Conservation (phyloP, 768 basidiomycete genomes). For the Agrocybe pediades region DNA sequence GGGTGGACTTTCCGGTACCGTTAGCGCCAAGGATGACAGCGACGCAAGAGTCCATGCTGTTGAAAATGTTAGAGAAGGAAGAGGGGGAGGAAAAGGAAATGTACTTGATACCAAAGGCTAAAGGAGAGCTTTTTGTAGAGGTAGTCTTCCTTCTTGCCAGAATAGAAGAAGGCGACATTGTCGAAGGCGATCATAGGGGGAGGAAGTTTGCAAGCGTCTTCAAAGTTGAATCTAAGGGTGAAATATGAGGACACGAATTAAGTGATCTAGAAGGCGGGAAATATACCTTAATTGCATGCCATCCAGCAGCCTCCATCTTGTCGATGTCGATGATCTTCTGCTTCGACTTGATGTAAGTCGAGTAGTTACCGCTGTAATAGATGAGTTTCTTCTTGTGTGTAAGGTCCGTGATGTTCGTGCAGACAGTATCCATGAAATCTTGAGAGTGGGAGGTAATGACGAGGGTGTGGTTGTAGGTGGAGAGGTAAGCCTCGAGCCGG, state of each 20-base stretch:
- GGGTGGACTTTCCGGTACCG: conserved; percentile 77
- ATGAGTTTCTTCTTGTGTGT: conserved; percentile 89
- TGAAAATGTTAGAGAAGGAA: conserved; percentile 6
- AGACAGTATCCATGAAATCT: conserved; percentile 98
- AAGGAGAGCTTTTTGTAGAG: conserved; percentile 90
- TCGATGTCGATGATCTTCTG: conserved; percentile 99
- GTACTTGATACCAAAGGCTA: conserved; percentile 97
- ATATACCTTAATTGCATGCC: conserved; percentile 61
- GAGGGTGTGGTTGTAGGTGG: conserved; percentile 98
- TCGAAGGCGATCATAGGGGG: conserved; percentile 98
- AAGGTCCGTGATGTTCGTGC: conserved; percentile 98
- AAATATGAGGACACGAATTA: neutral
- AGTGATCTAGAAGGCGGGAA: neutral
- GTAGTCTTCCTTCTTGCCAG: conserved; percentile 84
- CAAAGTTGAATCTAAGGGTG: conserved; percentile 79
- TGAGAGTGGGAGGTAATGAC: conserved; percentile 98
- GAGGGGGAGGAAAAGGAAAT: conserved; percentile 14
- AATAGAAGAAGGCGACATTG: conserved; percentile 94
- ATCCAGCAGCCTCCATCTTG: conserved; percentile 99
- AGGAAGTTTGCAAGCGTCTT: conserved; percentile 90
- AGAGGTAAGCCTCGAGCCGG: conserved; percentile 97
- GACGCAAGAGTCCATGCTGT: conserved; percentile 91
- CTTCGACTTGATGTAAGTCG: conserved; percentile 97
- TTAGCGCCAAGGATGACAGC: conserved; percentile 98
- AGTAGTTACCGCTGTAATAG: conserved; percentile 96